Conservation (phyloP, 352 stramenopile species). For the Phytophthora constricta region DNA sequence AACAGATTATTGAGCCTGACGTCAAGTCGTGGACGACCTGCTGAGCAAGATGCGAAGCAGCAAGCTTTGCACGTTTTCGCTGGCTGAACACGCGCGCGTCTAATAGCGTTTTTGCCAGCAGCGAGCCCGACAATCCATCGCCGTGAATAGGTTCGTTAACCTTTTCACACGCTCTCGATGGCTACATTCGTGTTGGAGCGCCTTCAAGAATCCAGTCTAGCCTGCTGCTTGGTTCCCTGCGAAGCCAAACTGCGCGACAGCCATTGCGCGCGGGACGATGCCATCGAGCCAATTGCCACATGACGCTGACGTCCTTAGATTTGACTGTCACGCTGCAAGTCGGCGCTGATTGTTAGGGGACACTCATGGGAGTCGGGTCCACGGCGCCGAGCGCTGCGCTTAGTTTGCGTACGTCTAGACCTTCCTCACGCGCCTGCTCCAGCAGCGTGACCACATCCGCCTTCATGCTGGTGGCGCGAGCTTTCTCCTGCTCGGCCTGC, state of each 20-base stretch:
- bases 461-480: conserved; percentile 60
- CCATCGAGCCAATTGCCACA: too few relatives aligned
- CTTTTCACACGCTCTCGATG: not conserved
- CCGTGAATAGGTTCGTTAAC: not conserved
- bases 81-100: too few relatives aligned
- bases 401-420: conserved; percentile 71
- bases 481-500: conserved; percentile 71
- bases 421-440: conserved; percentile 68
- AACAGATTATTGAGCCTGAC: too few relatives aligned
- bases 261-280: too few relatives aligned
- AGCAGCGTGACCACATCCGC: conserved; percentile 75
- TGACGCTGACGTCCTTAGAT: too few relatives aligned
- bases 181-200: not conserved
- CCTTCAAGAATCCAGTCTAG: not conserved
- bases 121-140: not conserved
- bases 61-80: too few relatives aligned
- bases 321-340: too few relatives aligned
- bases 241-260: too few relatives aligned
- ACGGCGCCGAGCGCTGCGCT: conserved; percentile 35
- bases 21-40: too few relatives aligned
- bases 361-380: not conserved
- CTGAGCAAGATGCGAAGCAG: too few relatives aligned
- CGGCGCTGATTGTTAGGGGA: not conserved
- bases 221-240: too few relatives aligned
- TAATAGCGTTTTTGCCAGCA: too few relatives aligned